Base-by-base conservation (phyloP, 352 stramenopile genomes). In the Phytophthora uliginosa region DNA sequence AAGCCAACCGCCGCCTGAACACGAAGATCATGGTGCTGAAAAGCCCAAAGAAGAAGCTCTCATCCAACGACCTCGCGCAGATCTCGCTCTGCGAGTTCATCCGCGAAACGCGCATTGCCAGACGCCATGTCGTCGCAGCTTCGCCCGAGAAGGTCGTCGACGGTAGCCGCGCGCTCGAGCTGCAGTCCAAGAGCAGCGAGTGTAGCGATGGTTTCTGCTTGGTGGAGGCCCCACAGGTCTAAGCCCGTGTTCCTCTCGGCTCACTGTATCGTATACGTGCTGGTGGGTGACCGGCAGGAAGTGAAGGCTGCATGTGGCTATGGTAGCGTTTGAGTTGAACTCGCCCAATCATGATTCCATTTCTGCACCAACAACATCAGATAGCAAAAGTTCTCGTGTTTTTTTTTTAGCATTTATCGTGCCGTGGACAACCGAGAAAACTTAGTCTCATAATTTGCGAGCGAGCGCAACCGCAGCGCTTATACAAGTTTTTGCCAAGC, bases 21-120 rank as follows among this genome's bases (percentile, higher is more conserved):
- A 93, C 84, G 26, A 95, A 95, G 72, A 86, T 94, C 66, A 94
- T 95, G 86, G 81, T 95, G 56, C 71, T 95, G 10, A 91, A 89
- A 69, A 79, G 73, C 51, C 79, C 83, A 1, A 90, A 91, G 57
- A 76, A 74, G 18, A 90, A 86, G 60, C 78, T 84, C 42, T 72
- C 69, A 36, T 56, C 75, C 24, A 79, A 89, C 2, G 76, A 94
- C 53, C 53, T 91, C 20, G 66, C 65, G 18, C 87, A 85, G 52
- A 81, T 85, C 50, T 95, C 88, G 50, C 73, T 95, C 24, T 94
- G 82, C 62, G 85, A 94, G 34, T 95, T 94, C 52, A 84, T 95
- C 42, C 84, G 85, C 48, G 88, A 93, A 64, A 95, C 88, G 10
- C 86, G 88, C 24, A 74, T 93, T 55, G 34, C 63, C 20, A 73